Conservation (phyloP, 495 filamentous ascomycete genomes). For the Lasiosphaeris hirsuta region DNA sequence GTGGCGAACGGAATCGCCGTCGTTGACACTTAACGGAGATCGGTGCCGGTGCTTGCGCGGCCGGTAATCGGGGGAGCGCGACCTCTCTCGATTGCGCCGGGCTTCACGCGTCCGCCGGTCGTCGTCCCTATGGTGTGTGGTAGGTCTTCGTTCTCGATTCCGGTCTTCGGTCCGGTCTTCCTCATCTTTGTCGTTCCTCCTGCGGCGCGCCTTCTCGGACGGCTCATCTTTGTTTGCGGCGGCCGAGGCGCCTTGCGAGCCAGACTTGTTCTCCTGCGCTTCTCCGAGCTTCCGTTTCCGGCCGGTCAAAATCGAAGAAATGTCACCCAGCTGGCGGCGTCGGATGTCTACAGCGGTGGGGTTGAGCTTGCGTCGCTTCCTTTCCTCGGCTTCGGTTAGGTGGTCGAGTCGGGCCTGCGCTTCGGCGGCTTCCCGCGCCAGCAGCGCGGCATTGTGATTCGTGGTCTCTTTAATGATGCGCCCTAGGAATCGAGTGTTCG, state of each 20-base stretch:
- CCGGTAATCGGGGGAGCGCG: conserved; percentile 19
- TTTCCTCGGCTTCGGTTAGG: conserved; percentile 40
- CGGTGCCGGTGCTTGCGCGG: conserved; percentile 22
- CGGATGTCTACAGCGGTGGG: conserved; percentile 42
- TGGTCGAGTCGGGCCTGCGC: conserved; percentile 45
- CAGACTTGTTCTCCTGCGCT: conserved; percentile 10
- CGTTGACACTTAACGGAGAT: conserved; percentile 20
- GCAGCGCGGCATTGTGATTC: conserved; percentile 81
- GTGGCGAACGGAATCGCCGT: not conserved
- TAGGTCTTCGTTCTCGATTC: not conserved
- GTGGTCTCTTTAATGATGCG: conserved; percentile 88
- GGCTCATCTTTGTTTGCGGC: conserved; percentile 1
- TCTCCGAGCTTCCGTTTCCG: conserved; percentile 34
- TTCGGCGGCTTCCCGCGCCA: conserved; percentile 72
- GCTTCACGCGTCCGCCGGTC: conserved; percentile 3
- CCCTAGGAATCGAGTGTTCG: conserved; percentile 84
- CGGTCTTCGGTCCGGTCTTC: not conserved
- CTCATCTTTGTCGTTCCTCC: conserved; percentile 2
- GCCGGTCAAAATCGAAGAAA: conserved; percentile 48
- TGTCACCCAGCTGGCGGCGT: conserved; percentile 50
- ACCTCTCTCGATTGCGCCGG: conserved; percentile 15
- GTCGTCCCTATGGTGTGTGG: conserved; percentile 11
- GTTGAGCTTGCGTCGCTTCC: conserved; percentile 37
- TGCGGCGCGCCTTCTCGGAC: not conserved
- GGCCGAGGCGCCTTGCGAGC: not conserved